Evolutionary conservation across 1,284 basidiomycete genomes (phyloP).

Genomic region (Ceratobasidium papillatum): DNA sequence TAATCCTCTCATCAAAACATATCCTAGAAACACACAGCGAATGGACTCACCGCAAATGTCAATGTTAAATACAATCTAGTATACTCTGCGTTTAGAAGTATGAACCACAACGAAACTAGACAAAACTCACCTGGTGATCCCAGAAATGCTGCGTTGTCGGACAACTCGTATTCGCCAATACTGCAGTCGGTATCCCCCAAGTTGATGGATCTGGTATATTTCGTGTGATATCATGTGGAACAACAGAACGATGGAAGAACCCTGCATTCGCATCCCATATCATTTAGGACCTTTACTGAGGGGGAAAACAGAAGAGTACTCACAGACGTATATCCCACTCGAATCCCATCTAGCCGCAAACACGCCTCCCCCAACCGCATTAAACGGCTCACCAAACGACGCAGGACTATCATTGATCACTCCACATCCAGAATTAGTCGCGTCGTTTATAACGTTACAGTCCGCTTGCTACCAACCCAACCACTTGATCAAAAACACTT

Average conservation of each 20-base stretch:
- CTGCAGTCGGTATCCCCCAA: slow-evolving; percentile 75
- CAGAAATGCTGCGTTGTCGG: slow-evolving; percentile 71
- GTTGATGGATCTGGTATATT: slow-evolving; percentile 56
- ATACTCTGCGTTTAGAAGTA: background rate
- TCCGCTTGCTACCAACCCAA: slow-evolving; percentile 42
- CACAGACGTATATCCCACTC: slow-evolving; percentile 74
- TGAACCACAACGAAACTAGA: background rate
- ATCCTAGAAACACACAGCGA: background rate
- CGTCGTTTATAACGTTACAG: slow-evolving; percentile 59
- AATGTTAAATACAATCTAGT: slow-evolving; percentile 12
- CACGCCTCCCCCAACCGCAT: slow-evolving; percentile 76
- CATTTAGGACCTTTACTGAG: no score
- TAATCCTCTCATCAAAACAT: background rate
- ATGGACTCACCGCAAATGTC: slow-evolving; percentile 1
- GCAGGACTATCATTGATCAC: slow-evolving; percentile 62
- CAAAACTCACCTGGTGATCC: slow-evolving; percentile 63
- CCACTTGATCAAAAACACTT: background rate
- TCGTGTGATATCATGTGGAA: slow-evolving; percentile 74
- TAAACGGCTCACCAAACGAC: slow-evolving; percentile 77
- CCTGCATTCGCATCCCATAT: background rate
- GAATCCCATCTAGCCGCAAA: slow-evolving; percentile 78
- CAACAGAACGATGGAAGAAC: slow-evolving; percentile 71
- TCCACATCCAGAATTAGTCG: slow-evolving; percentile 71
- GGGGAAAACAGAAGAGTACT: background rate
- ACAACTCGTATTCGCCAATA: slow-evolving; percentile 69